phyloP scores from a whole-genome alignment of 192 early-diverging fungal species.

The Phlyctochytrium bullatum region DNA sequence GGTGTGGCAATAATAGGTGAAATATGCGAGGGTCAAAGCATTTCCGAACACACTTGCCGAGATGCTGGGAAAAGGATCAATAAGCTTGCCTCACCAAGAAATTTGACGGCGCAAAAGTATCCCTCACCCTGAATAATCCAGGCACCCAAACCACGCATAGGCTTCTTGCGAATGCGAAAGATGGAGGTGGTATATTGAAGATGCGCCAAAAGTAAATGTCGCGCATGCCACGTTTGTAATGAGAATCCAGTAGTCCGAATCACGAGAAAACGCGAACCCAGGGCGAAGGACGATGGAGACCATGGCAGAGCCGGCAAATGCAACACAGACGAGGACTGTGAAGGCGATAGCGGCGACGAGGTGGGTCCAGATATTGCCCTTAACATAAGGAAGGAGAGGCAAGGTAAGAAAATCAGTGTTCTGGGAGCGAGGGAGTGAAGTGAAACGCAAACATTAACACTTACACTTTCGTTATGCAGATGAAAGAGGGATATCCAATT shows the following conservation, averaged over 20 bases:
- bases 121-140: conserved; percentile 33
- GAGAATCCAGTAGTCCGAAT: too few species aligned
- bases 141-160: conserved; percentile 25
- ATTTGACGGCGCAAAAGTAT: too few species aligned
- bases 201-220: conserved; percentile 16
- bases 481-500: conserved; percentile 30
- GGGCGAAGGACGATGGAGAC: not conserved
- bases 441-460: conserved; percentile 1
- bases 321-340: not conserved
- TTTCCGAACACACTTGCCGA: conserved; percentile 21
- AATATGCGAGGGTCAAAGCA: conserved; percentile 7
- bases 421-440: not conserved
- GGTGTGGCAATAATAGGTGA: conserved; percentile 16
- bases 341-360: conserved; percentile 18
- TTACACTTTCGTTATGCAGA: conserved; percentile 34
- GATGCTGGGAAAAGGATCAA: too few species aligned
- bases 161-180: conserved; percentile 23
- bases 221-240: not conserved
- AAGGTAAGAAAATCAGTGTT: not conserved
- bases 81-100: too few species aligned
- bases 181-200: conserved; percentile 31
- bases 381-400: not conserved
- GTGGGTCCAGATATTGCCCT: conserved; percentile 32
- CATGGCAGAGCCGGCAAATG: not conserved
- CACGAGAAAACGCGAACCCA: not conserved